Base-by-base conservation (phyloP, 345 rosid genomes). In the Citrus cavaleriei region DNA sequence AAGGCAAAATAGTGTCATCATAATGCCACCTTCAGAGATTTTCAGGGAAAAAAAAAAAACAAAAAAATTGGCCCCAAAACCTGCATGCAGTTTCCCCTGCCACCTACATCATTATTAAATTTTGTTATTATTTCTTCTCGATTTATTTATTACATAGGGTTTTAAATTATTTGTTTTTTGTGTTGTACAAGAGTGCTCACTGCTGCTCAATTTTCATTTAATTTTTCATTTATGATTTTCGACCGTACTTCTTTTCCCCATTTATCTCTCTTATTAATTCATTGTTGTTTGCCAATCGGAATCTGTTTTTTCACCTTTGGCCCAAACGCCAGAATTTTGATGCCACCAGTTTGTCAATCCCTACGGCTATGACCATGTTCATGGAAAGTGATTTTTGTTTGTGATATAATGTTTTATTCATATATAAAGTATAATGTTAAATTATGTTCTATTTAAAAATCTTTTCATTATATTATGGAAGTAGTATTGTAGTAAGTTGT, bases 151-250 rank as follows among this genome's bases (percentile, higher is more conserved):
- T 34, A 25, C 18, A 54, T 54, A 19, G 57, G 55, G 27, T 0
- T 13, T 28, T 13, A 46, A 46, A 46, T 46, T 6, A 35, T 72
- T 74, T 67, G 60, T 81, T n/a, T 81, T 67, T 72, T 32, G 22
- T 37, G 4, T 27, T 57, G 32, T 68, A 66, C 60, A 10, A n/a
- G 32, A 18, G 27, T 19, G 38, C 73, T 63, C 57, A 1, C 21
- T 51, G 18, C 57, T 18, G 18, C 64, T 73, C 22, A 8, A 14
- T 0, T 22, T 28, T 28, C 30, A 46, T 28, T 54, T 32, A 32
- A 77, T 68, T 58, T 58, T 24, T 69, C 81, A 74, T 78, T 82
- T 68, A 82, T 78, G 76, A 14, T 62, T 60, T 70, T 73, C 69
- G 51, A 16, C 70, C 62, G 57, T 75, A 75, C 68, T 19, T 10